These are phyloP conservation scores for Solanum bulbocastanum DNA, from an alignment of 257 asterid species.

Conservation along the genomic window DNA sequence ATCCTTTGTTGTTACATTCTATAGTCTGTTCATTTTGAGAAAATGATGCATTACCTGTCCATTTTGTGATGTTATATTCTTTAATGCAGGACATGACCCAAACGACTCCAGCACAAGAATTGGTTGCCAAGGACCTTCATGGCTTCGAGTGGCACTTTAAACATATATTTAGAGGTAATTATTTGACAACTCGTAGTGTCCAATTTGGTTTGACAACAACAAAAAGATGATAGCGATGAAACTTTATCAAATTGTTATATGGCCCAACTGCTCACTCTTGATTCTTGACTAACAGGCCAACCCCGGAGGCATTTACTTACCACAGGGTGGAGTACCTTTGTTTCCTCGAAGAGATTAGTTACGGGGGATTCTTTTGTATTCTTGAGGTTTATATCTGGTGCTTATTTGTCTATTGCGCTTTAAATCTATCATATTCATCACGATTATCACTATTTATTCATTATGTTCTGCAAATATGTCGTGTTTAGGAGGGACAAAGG, in stretches of 20 bases:
- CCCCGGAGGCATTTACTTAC: slow-evolving; percentile 84
- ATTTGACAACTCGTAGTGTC: background rate
- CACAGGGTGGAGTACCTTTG: slow-evolving; percentile 85
- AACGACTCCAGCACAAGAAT: slow-evolving; percentile 60
- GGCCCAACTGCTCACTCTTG: background rate
- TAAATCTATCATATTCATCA: background rate
- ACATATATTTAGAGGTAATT: slow-evolving; percentile 68
- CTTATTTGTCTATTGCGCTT: background rate
- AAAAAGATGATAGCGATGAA: background rate
- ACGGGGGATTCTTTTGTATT: slow-evolving; percentile 77
- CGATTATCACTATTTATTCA: background rate
- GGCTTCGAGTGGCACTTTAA: slow-evolving; percentile 66
- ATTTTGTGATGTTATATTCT: background rate
- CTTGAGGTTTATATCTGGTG: slow-evolving; percentile 31
- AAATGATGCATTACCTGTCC: background rate
- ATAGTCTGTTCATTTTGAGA: background rate
- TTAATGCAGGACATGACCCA: slow-evolving; percentile 32
- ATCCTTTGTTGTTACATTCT: background rate
- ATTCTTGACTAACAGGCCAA: slow-evolving; percentile 38
- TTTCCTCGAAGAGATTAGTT: slow-evolving; percentile 60
- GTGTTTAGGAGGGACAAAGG: slow-evolving; percentile 52
- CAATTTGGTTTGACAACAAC: background rate
- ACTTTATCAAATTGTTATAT: background rate
- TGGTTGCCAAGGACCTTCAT: slow-evolving; percentile 64
- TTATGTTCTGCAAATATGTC: background rate